These are phyloP conservation scores for Lactarius tabidus DNA, from an alignment of 768 basidiomycete genomes.

Conservation along the genomic window DNA sequence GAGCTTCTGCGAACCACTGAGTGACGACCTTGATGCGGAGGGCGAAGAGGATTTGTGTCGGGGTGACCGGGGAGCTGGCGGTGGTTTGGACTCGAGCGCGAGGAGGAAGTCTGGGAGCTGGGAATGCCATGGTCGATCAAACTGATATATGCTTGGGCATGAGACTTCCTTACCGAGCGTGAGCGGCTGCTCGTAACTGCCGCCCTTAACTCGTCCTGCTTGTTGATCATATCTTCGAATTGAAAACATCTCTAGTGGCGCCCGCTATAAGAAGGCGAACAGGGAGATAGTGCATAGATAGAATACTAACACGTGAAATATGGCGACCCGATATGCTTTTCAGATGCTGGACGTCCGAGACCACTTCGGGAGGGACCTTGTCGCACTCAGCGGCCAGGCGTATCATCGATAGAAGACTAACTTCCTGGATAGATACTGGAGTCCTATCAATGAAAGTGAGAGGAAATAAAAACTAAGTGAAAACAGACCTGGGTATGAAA, in stretches of 20 bases:
- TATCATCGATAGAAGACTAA: slow-evolving; percentile 66
- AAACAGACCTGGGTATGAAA: slow-evolving; percentile 42
- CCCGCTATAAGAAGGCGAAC: not conserved
- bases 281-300: slow-evolving; percentile 24
- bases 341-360: slow-evolving; percentile 41
- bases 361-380: slow-evolving; percentile 45
- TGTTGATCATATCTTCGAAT: slow-evolving; percentile 48
- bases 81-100: slow-evolving; percentile 40
- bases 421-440: slow-evolving; percentile 69
- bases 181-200: slow-evolving; percentile 49
- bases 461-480: not conserved
- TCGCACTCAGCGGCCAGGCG: slow-evolving; percentile 58
- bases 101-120: slow-evolving; percentile 71
- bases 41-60: slow-evolving; percentile 22
- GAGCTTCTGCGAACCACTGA: slow-evolving; percentile 44
- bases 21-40: slow-evolving; percentile 29
- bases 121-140: slow-evolving; percentile 11
- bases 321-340: slow-evolving; percentile 46
- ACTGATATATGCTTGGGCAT: not conserved
- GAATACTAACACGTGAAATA: slow-evolving; percentile 48
- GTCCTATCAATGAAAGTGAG: not conserved
- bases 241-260: slow-evolving; percentile 61
- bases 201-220: slow-evolving; percentile 43
- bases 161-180: slow-evolving; percentile 46
- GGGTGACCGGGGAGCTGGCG: slow-evolving; percentile 26